A percentile compares a stretch with the other conserved stretches of the same genome.
Evolutionary conservation across 495 filamentous ascomycete genomes (phyloP).

Genomic region (Xylaria longipes): DNA sequence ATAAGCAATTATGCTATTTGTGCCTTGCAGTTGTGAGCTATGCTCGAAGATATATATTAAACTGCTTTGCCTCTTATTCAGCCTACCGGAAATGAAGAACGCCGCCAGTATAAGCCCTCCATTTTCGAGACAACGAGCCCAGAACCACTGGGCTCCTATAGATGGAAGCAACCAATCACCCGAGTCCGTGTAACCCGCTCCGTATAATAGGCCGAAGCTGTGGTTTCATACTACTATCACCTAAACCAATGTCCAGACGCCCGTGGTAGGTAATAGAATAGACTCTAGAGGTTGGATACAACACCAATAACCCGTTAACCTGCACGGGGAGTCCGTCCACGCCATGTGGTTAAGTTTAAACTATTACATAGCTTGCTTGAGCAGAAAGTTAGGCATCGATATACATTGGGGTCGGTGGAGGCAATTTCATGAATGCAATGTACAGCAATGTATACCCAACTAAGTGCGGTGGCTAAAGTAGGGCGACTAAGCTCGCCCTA

Average conservation of each 20-base stretch:
- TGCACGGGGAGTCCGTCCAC: neutral
- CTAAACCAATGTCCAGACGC: neutral
- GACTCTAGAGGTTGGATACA: neutral
- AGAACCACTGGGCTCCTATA: neutral
- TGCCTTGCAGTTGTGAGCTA: neutral
- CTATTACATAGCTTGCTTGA: neutral
- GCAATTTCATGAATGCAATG: neutral
- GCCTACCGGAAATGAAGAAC: neutral
- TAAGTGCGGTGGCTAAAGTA: neutral
- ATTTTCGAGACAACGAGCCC: neutral
- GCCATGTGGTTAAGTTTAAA: neutral
- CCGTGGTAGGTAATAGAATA: neutral
- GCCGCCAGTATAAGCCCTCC: neutral
- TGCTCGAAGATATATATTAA: neutral
- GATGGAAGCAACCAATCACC: neutral
- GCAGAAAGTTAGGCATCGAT: neutral
- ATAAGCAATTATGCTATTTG: neutral
- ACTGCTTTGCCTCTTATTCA: neutral
- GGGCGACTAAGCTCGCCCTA: neutral
- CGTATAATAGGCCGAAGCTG: neutral
- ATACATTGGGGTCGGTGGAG: neutral
- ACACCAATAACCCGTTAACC: neutral
- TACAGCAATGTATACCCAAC: neutral
- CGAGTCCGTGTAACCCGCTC: neutral
- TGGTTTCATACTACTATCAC: neutral